Base-by-base conservation (phyloP, 2,329 filamentous ascomycete species). In the Arachnopeziza araneosa region DNA sequence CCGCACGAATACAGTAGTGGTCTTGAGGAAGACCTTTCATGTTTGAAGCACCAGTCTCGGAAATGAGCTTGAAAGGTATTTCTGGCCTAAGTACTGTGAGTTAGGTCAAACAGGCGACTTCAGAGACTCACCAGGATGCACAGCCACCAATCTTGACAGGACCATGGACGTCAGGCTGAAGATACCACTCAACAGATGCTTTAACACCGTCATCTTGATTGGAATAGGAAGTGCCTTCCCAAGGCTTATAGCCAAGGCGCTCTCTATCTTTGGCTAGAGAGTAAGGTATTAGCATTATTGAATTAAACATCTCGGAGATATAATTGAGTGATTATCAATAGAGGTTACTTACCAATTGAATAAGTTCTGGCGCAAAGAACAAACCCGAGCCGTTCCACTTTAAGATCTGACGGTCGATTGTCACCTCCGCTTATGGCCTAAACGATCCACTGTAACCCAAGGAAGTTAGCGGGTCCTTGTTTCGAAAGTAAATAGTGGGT, bases 361-460 rank as follows among this genome's bases (percentile, higher is more conserved):
- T 67, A 67, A 24, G 65, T 67, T 12, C 65, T 57, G 23, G 65
- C 66, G n/a, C 58, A 61, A n/a, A 67, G 60, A 19, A 66, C 56
- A 56, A 67, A 67, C 50, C 66, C 65, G 60, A 67, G 64, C 23
- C 64, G 57, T 49, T 67, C 65, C 21, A 63, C 10, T 23, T 61
- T 66, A 48, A 67, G 49, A 9, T 56, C 52, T 30, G 57, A 26
- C 8, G 65, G 65, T 8, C 65, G 56, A 14, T 58, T 65, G 60
- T 60, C 64, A 8, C 66, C 66, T 24, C 53, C 59, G 1, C 57
- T 65, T 2, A 51, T 54, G 17, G 60, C 57, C 66, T 64, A 67
- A 24, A 59, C 56, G 14, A 63, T 52, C 50, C 59, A 67, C 36
- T 30, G 26, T 5, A 30, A 30, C 5, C 26, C 26, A 30, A 9